Evolutionary conservation across 2,329 filamentous ascomycete species (phyloP), one percentile per base, ranked within the genome.

Genomic region (Colletotrichum higginsianum): DNA sequence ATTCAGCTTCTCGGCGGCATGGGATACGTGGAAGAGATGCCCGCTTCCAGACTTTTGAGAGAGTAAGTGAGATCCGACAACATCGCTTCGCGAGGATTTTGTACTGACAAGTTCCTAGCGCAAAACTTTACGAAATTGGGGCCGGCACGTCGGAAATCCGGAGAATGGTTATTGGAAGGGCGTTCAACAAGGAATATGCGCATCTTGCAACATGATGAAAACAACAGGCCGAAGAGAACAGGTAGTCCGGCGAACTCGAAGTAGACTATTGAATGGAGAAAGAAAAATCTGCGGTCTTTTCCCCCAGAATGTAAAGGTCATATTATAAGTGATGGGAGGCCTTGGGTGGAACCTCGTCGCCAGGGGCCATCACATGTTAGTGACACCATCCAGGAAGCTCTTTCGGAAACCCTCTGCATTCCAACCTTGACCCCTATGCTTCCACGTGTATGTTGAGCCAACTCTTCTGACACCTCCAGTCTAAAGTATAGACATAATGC

Each of bases 21-120:
- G 90, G 96, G 96, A 4, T 98, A 98, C 79, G 90, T 97, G 76
- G 97, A 98, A 81, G 96, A 99, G 84, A 94, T 98, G 84, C 92
- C 94, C 0, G 95, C 94, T 0, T 97, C 95, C 26, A 87, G 96
- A 74, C 87, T 98, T 75, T 83, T 98, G 76, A 84, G 96, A 78
- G 90, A 92, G 87, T 89, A 76, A 84, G 87, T 83, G 64, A 60
- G 18, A n/a, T 35, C 5, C 13, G 4, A 40, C 12, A 18, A 8
- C 13, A 26, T n/a, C 18, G 4, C 3, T 15, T 2, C 35, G 23
- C 26, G 15, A 7, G 49, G 11, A 26, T 4, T 30, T 46, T 46
- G 38, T 73, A 62, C 80, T 82, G 79, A 84, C 77, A 67, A 16
- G 71, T 66, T 11, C 71, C 42, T 73, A 90, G 88, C 82, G 89